Evolutionary conservation across 139 green algal species (phyloP).

Genomic region (Chlorella vulgaris): DNA sequence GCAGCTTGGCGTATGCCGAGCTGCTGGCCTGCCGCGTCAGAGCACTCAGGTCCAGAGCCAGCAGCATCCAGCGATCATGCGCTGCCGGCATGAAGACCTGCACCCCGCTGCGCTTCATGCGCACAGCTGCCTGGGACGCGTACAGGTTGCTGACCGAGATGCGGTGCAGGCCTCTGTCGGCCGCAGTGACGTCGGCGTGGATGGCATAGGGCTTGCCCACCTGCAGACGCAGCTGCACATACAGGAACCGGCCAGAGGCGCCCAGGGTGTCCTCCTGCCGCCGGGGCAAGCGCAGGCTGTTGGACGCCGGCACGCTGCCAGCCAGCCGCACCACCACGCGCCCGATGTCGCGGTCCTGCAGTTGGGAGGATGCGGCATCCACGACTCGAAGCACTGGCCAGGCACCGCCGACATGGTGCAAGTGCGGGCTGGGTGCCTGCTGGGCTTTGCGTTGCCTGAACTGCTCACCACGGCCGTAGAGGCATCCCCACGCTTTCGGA

Average conservation of each 20-base stretch:
- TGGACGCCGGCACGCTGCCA: slow-evolving; percentile 58
- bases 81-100: slow-evolving; percentile 50
- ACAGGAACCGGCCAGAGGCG: slow-evolving; percentile 69
- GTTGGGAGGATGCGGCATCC: not conserved
- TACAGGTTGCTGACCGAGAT: slow-evolving; percentile 76
- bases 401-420: no score
- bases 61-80: slow-evolving; percentile 62
- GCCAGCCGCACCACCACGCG: slow-evolving; percentile 49
- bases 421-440: no score
- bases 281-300: slow-evolving; percentile 66
- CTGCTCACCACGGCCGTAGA: slow-evolving; percentile 57
- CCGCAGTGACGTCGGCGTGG: slow-evolving; percentile 60
- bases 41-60: slow-evolving; percentile 62
- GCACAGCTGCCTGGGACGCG: slow-evolving; percentile 16
- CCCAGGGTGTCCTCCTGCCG: slow-evolving; percentile 45
- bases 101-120: slow-evolving; percentile 44
- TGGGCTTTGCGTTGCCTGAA: no score
- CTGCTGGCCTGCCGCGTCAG: slow-evolving; percentile 26
- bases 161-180: slow-evolving; percentile 57
- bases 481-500: slow-evolving; percentile 63
- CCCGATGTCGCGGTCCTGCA: slow-evolving; percentile 50
- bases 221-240: slow-evolving; percentile 64
- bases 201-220: slow-evolving; percentile 64
- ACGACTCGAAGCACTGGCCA: no score
- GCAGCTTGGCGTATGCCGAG: slow-evolving; percentile 55